Evolutionary conservation across 2,329 filamentous ascomycete genomes (phyloP).

Genomic region (Curvularia spicifera): DNA sequence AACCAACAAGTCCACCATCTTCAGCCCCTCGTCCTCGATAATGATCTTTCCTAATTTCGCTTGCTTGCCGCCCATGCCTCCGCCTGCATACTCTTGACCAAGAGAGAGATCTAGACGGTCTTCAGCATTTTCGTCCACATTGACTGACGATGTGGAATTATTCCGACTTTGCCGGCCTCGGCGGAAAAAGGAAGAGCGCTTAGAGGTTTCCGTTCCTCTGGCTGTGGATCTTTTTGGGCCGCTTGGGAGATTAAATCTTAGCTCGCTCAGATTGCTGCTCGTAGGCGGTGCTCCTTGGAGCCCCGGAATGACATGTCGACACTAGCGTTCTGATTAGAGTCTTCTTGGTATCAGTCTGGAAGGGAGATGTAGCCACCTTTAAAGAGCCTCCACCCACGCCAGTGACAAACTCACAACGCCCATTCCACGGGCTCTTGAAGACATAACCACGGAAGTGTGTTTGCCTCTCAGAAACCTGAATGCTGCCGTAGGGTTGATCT

Average conservation of each 20-base stretch:
- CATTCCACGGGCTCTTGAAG: constrained; percentile 86
- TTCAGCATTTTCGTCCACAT: constrained; percentile 23
- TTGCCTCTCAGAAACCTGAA: constrained; percentile 51
- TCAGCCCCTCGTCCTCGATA: constrained; percentile 84
- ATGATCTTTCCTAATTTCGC: constrained; percentile 95
- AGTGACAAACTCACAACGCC: constrained; percentile 83
- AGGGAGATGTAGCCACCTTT: constrained; percentile 48
- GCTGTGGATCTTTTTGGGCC: constrained; percentile 46
- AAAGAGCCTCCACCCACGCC: constrained; percentile 76
- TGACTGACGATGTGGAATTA: constrained; percentile 37
- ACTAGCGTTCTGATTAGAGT: constrained; percentile 46
- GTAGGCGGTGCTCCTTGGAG: constrained; percentile 42
- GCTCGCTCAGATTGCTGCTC: constrained; percentile 72
- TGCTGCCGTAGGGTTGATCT: constrained; percentile 37
- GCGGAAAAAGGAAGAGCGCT: constrained; percentile 47
- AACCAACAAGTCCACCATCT: constrained; percentile 93
- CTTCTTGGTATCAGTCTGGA: not conserved
- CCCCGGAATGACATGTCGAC: constrained; percentile 71
- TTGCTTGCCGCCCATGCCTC: constrained; percentile 81
- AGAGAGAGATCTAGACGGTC: constrained; percentile 73
- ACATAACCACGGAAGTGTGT: constrained; percentile 70
- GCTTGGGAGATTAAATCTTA: constrained; percentile 86
- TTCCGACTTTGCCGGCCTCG: constrained; percentile 39
- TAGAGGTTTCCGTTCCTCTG: constrained; percentile 40
- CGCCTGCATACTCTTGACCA: constrained; percentile 82